Evolutionary conservation across 2,329 filamentous ascomycete genomes (phyloP).

Genomic region (Epichloe typhina): DNA sequence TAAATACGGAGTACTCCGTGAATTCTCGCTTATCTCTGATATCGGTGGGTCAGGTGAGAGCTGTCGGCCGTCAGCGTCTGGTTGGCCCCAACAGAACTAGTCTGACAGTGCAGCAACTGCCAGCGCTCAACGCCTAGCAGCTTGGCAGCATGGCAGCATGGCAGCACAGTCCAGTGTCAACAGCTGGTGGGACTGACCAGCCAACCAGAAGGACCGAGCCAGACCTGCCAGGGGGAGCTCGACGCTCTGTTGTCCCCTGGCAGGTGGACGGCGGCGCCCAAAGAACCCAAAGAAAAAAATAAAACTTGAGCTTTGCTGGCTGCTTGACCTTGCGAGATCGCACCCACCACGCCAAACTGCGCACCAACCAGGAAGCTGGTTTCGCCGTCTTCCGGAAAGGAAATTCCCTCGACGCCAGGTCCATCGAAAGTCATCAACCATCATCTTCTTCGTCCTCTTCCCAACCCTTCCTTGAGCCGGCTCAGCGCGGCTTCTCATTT

Average conservation of each 20-base stretch:
- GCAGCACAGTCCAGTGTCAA: too few relatives aligned
- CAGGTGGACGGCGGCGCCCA: too few relatives aligned
- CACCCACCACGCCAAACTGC: not conserved
- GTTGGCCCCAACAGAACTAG: not conserved
- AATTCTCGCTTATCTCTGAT: not conserved
- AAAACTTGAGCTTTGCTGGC: conserved; percentile 5
- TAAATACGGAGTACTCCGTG: too few relatives aligned
- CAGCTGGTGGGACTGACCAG: too few relatives aligned
- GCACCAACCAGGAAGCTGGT: conserved; percentile 8
- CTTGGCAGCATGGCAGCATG: too few relatives aligned
- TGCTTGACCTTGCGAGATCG: conserved; percentile 1
- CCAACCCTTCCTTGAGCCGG: not conserved
- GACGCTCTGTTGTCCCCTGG: too few relatives aligned
- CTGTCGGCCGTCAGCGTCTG: not conserved
- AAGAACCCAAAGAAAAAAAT: conserved; percentile 8
- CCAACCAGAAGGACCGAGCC: too few relatives aligned
- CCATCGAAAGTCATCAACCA: conserved; percentile 6
- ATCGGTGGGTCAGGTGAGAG: not conserved
- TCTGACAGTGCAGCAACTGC: not conserved
- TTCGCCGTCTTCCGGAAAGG: conserved; percentile 10
- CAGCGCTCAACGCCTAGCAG: not conserved
- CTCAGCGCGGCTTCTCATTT: not conserved
- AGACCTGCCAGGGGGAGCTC: too few relatives aligned
- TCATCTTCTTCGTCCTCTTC: conserved; percentile 4
- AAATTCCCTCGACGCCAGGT: conserved; percentile 9